Base-by-base conservation (phyloP, 2,329 filamentous ascomycete species). In the Botrytis deweyae region DNA sequence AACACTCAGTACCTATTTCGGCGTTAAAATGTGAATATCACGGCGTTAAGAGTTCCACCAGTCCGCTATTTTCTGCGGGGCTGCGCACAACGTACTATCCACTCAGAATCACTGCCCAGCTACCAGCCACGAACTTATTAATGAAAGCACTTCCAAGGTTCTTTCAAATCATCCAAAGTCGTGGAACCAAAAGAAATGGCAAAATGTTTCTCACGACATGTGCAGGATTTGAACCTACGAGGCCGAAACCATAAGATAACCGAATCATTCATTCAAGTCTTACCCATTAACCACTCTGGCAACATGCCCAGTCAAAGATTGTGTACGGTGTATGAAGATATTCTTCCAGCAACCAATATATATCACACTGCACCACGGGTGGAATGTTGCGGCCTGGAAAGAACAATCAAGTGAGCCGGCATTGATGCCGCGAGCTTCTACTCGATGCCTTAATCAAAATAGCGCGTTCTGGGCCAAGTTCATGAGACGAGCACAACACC, bases 191-290 rank as follows among this genome's bases (percentile, higher is more conserved):
- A 58, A 58, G 52, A 58, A 58, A 29, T 29, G 52, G 52, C 52
- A 58, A 29, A 58, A 58, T 0, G 7, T 4, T 4, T 9, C 5
- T 3, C n/a, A 68, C 70, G 70, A 66, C 70, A 72, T 65, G 61
- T 72, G 70, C 70, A 72, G 70, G 70, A 72, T 72, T 72, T 72
- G 70, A 72, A 72, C 70, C 70, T 72, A 72, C 70, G 70, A 72
- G 70, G 70, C 70, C 70, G 70, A 72, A 72, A 72, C 70, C 70
- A 72, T 67, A 72, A 72, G 70, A 72, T 72, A 72, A 72, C 70
- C 70, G 70, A 72, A 72, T 38, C 59, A 6, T 71, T 44, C 61
- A 67, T 72, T 72, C 70, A 72, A 72, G 70, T 72, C 70, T 72
- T 72, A 72, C 70, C 70, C 70, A 72, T 72, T 72, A 72, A 72